Evolutionary conservation across 202 grass and related monocot species (phyloP).

Genomic region (Schoenoplectus triqueter): DNA sequence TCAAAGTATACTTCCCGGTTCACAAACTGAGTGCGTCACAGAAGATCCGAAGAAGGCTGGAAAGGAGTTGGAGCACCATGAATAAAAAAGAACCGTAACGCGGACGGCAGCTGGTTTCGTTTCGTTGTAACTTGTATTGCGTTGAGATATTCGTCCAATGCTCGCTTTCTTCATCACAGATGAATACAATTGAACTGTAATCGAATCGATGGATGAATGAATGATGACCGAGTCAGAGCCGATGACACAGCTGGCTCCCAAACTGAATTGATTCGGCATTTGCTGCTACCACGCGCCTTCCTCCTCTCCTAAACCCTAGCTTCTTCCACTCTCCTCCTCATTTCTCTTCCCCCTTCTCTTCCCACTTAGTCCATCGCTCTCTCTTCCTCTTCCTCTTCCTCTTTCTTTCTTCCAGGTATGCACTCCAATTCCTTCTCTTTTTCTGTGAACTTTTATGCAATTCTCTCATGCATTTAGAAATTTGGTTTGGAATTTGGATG

Average conservation of each 20-base stretch:
- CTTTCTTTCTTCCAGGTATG: slow-evolving; percentile 11
- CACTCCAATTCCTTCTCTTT: neutral
- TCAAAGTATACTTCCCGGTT: too few relatives aligned
- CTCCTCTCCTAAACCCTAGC: slow-evolving; percentile 20
- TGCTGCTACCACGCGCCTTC: slow-evolving; percentile 17
- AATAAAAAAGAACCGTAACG: slow-evolving; percentile 22
- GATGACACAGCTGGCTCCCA: neutral
- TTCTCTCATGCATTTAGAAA: neutral
- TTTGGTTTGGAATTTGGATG: neutral
- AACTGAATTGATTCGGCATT: neutral
- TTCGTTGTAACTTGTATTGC: neutral
- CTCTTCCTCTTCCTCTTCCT: neutral
- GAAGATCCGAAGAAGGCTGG: neutral
- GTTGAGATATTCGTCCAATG: too few relatives aligned
- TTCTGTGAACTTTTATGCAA: neutral
- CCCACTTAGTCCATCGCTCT: neutral
- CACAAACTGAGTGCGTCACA: neutral
- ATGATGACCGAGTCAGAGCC: neutral
- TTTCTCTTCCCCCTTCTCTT: neutral
- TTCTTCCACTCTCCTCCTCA: neutral
- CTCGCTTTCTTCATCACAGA: too few relatives aligned
- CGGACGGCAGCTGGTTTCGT: slow-evolving; percentile 2
- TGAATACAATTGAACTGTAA: too few relatives aligned
- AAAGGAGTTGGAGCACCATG: neutral
- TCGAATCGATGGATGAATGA: neutral